Evolutionary conservation across 768 basidiomycete genomes (phyloP).

Genomic region (Sarcomyxa edulis): DNA sequence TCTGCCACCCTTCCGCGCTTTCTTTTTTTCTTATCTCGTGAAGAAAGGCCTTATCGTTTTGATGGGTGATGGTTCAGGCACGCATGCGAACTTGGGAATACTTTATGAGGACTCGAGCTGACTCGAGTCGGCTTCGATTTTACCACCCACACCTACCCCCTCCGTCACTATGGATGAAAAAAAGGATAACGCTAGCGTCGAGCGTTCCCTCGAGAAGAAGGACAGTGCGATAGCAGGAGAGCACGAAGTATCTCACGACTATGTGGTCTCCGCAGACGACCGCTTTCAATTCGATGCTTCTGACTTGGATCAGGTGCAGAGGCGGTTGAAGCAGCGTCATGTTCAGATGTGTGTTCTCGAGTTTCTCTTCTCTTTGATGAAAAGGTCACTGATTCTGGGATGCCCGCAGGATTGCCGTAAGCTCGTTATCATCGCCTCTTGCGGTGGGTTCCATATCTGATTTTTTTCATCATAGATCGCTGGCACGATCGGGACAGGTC

Average conservation of each 20-base stretch:
- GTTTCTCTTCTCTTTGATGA: neutral
- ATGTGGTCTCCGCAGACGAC: neutral
- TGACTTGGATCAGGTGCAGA: slow-evolving; percentile 67
- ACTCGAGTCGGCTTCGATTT: too few species aligned
- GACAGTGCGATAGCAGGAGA: too few species aligned
- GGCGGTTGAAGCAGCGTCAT: slow-evolving; percentile 71
- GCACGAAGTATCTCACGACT: neutral
- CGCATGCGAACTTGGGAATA: too few species aligned
- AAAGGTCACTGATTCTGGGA: slow-evolving; percentile 4
- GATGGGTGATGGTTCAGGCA: too few species aligned
- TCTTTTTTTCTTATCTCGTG: too few species aligned
- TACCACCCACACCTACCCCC: too few species aligned
- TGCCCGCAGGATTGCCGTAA: slow-evolving; percentile 53
- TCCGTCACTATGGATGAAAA: neutral
- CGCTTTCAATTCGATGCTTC: slow-evolving; percentile 50
- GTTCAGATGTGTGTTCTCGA: slow-evolving; percentile 60
- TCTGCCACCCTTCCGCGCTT: too few species aligned
- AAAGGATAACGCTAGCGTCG: slow-evolving; percentile 2
- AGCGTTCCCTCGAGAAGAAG: too few species aligned
- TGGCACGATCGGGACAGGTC: slow-evolving; percentile 70
- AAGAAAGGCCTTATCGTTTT: too few species aligned
- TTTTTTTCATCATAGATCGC: slow-evolving; percentile 40
- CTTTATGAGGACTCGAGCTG: too few species aligned
- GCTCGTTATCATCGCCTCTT: slow-evolving; percentile 12
- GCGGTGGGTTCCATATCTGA: neutral